Percentiles rank a stretch among this genome's conserved stretches.
phyloP scores from a whole-genome alignment of 108 stramenopile genomes.

The Seminavis robusta region DNA sequence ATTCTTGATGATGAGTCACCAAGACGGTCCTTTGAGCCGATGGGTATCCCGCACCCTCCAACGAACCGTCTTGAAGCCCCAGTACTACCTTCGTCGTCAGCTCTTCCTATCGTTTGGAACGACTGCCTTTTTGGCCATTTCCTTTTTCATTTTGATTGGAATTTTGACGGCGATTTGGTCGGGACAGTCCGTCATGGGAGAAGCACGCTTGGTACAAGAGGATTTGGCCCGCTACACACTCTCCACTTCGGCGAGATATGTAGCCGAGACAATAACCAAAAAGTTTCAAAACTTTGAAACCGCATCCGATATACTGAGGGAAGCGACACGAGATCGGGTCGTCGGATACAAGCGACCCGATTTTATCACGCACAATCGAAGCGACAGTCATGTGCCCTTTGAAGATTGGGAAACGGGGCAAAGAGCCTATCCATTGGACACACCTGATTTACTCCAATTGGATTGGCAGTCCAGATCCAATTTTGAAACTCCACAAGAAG shows the following conservation, averaged over 20 bases:
- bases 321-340: slow-evolving; percentile 44
- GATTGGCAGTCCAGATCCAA: slow-evolving; percentile 43
- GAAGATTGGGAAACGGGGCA: slow-evolving; percentile 5
- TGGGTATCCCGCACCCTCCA: too few species aligned
- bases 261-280: too few species aligned
- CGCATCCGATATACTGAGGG: slow-evolving; percentile 19
- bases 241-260: too few species aligned
- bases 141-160: slow-evolving; percentile 28
- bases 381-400: slow-evolving; percentile 39
- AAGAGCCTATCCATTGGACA: slow-evolving; percentile 7
- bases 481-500: slow-evolving; percentile 29
- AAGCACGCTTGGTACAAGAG: slow-evolving; percentile 15
- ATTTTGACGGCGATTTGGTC: slow-evolving; percentile 12
- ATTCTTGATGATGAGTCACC: too few species aligned
- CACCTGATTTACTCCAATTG: slow-evolving; percentile 20
- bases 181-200: slow-evolving; percentile 24
- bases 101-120: slow-evolving; percentile 48
- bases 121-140: slow-evolving; percentile 20
- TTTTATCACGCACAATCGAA: background rate
- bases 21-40: too few species aligned
- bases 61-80: too few species aligned
- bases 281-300: too few species aligned
- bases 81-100: too few species aligned
- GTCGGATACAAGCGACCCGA: slow-evolving; percentile 46
- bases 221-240: background rate